Evolutionary conservation across 768 basidiomycete genomes (phyloP), one percentile per base, ranked within the genome.

Genomic region (Collybiopsis confluens): DNA sequence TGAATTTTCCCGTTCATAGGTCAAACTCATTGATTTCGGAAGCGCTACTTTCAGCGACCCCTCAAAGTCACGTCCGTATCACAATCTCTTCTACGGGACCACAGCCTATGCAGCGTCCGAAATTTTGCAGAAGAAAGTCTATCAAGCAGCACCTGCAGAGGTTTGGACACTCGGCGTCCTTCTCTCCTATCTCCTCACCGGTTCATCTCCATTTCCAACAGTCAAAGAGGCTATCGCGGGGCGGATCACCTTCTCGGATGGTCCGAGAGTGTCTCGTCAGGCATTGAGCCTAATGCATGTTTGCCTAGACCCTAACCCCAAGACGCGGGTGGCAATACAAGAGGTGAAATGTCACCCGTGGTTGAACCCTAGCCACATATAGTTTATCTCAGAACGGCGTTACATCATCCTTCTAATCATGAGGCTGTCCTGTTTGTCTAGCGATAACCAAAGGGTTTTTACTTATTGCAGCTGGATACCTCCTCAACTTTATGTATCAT

Each of bases 21-120:
- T 96, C 63, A 98, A 98, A 66, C 77, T 98, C 46, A 94, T 98
- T 62, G 95, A 98, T 71, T 98, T 98, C 66, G 95, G 95, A 44
- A 91, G 89, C 59, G 92, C 93, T 24, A 86, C 87, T 24, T 77
- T 88, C 55, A 81, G 81, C 46, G 82, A 93, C 64, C 82, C 84
- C 4, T 63, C 68, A 4, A 66, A 79, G 52, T 76, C 85, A 2
- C 79, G 81, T 10, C 88, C 89, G 0, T 81, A 76, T 52, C 87
- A 92, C 70, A 78, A 76, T 28, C 77, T 85, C 37, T 97, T 96
- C 69, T 97, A 89, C 65, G 96, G 96, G 23, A 95, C 92, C 52
- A 90, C 93, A 6, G 95, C 94, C 41, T 99, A 98, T 64, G 96
- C 96, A 3, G 88, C 96, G 16, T 88, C 96, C 3, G 96, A 99